Percentiles rank a stretch among this genome's conserved stretches.
These are phyloP conservation scores for Zygnema cylindricum DNA, from an alignment of 139 green algal species.

Conservation along the genomic window DNA sequence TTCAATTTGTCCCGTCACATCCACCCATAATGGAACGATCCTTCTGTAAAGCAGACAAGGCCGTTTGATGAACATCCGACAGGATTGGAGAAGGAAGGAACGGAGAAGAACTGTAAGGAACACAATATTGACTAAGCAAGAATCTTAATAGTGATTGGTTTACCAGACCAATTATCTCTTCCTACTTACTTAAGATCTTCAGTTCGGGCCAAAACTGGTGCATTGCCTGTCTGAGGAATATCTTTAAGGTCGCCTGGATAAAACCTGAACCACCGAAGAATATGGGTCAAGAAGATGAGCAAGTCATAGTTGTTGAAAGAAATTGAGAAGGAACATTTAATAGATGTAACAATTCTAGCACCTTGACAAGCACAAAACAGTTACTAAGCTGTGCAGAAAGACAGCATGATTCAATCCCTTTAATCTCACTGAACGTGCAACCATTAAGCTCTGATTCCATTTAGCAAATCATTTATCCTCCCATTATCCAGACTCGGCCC, in stretches of 20 bases:
- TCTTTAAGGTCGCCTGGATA: conserved; percentile 48
- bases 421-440: no score
- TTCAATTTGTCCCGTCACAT: conserved; percentile 80
- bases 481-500: no score
- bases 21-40: conserved; percentile 75
- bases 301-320: background rate
- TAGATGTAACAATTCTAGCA: background rate
- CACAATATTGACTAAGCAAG: no score
- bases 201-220: conserved; percentile 33
- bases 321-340: background rate
- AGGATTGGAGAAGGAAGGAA: background rate
- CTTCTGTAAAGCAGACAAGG: conserved; percentile 20
- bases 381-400: background rate
- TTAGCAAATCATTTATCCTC: no score
- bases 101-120: background rate
- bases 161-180: no score
- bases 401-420: background rate
- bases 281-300: background rate
- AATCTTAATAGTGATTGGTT: no score
- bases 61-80: no score
- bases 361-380: background rate
- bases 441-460: no score
- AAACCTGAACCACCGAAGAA: conserved; percentile 36
- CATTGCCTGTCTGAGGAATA: conserved; percentile 51
- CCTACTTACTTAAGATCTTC: conserved; percentile 41